These are phyloP conservation scores for Sapria himalayana DNA, from an alignment of 345 rosid genomes.

Conservation along the genomic window DNA sequence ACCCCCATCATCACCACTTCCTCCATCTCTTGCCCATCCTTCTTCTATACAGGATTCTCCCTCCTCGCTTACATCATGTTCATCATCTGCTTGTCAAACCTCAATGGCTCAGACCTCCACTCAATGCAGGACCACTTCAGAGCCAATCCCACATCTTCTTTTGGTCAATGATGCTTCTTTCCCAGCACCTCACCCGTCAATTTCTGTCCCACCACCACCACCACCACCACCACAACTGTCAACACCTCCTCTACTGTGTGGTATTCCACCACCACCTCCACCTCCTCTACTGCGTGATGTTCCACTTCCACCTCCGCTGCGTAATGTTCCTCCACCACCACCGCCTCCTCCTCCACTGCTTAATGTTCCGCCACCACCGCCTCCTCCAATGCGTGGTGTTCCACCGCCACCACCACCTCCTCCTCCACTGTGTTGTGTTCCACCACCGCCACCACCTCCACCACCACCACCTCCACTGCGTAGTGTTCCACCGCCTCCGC, in stretches of 20 bases:
- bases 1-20: slow-evolving; percentile 14
- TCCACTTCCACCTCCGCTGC: slow-evolving; percentile 4
- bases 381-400: slow-evolving; percentile 5
- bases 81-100: no score
- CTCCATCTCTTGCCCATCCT: no score
- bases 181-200: slow-evolving; percentile 16
- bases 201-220: slow-evolving; percentile 8
- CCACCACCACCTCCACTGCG: slow-evolving; percentile 14
- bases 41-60: no score
- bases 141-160: slow-evolving; percentile 10
- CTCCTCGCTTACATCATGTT: no score
- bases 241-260: slow-evolving; percentile 4
- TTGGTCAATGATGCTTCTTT: slow-evolving; percentile 12
- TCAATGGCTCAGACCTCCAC: no score
- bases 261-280: slow-evolving; percentile 11
- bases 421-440: slow-evolving; percentile 7
- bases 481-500: slow-evolving; percentile 18
- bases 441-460: slow-evolving; percentile 20
- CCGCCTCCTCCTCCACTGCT: slow-evolving; percentile 12
- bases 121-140: no score
- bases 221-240: slow-evolving; percentile 15
- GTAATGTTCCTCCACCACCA: slow-evolving; percentile 5
- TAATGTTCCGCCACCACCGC: slow-evolving; percentile 10
- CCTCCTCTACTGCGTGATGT: slow-evolving; percentile 4
- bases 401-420: slow-evolving; percentile 18